These are phyloP conservation scores for Gilbertella persicaria DNA, from an alignment of 371 early-diverging fungal genomes.

Conservation along the genomic window DNA sequence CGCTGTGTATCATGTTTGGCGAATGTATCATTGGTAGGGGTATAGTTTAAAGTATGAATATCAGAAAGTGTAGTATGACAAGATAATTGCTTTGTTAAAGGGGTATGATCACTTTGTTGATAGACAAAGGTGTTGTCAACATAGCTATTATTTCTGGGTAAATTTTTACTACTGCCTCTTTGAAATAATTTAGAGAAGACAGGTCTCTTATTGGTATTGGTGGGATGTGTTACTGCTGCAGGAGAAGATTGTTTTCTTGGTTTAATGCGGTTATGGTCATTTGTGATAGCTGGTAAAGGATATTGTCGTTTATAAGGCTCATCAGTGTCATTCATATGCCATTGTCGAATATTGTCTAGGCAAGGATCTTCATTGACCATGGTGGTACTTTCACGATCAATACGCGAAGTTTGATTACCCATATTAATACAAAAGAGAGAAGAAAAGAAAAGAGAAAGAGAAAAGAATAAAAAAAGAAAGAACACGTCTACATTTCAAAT, in stretches of 20 bases:
- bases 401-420: constrained; percentile 42
- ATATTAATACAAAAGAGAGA: constrained; percentile 6
- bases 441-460: not conserved
- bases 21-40: not conserved
- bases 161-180: constrained; percentile 6
- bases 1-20: too few relatives aligned
- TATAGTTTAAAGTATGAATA: too few relatives aligned
- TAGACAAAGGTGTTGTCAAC: not conserved
- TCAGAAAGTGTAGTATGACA: too few relatives aligned
- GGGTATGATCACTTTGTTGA: not conserved
- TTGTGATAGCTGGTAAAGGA: constrained; percentile 32
- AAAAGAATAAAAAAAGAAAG: not conserved
- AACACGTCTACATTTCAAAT: not conserved
- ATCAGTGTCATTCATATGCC: constrained; percentile 15
- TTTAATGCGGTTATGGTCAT: constrained; percentile 32
- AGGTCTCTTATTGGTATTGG: constrained; percentile 5
- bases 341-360: constrained; percentile 21
- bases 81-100: too few relatives aligned
- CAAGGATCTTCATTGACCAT: constrained; percentile 26
- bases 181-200: constrained; percentile 21
- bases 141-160: constrained; percentile 12
- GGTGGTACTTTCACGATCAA: constrained; percentile 25
- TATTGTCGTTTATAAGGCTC: constrained; percentile 38
- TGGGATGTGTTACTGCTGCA: constrained; percentile 11
- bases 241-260: constrained; percentile 43